Base-by-base conservation (phyloP, 2,329 filamentous ascomycete genomes). In the Fusarium agapanthi region DNA sequence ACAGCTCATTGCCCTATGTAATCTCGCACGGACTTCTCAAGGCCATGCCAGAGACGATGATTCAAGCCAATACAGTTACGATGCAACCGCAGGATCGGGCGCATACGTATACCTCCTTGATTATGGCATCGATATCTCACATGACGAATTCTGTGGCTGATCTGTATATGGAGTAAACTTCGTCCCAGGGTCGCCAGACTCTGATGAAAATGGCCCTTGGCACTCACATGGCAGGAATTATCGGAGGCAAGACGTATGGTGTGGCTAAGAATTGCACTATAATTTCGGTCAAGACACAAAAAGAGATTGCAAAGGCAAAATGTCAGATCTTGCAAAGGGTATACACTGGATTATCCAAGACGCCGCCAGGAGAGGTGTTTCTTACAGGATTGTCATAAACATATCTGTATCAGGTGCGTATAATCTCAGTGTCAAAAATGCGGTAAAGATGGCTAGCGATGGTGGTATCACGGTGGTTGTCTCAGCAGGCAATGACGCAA, bases 381-480 rank as follows among this genome's bases (percentile, higher is more conserved):
- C 32, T 12, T 18, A 53, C 18, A 53, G 11, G 32, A 37, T 32
- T 13, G 32, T 53, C 13, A 53, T 53, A 3, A 37, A 26, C 5
- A 16, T 53, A 2, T 37, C 32, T 12, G 2, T 20, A 5, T 0
- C 18, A 38, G 26, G 13, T 22, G 0, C 0, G 0, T 26, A 37
- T 1, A 15, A 5, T 12, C 13, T 4, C 13, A 6, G 1, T 0
- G 28, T 53, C 3, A 55, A 68, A 9, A 3, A 28, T 15, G 48
- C 55, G 2, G 63, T 58, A 20, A 55, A 56, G 15, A 65, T 40
- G 8, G 50, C 67, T 9, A 59, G 61, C 1, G 16, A 51, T 1
- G 50, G 50, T 14, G 65, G 63, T 4, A 67, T 48, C 9, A 61
- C 54, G 6, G 63, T 65, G 5, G 38, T 44, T 28, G 65, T 22